These are phyloP conservation scores for Beauveria australis DNA, from an alignment of 2,329 filamentous ascomycete genomes.

Conservation along the genomic window DNA sequence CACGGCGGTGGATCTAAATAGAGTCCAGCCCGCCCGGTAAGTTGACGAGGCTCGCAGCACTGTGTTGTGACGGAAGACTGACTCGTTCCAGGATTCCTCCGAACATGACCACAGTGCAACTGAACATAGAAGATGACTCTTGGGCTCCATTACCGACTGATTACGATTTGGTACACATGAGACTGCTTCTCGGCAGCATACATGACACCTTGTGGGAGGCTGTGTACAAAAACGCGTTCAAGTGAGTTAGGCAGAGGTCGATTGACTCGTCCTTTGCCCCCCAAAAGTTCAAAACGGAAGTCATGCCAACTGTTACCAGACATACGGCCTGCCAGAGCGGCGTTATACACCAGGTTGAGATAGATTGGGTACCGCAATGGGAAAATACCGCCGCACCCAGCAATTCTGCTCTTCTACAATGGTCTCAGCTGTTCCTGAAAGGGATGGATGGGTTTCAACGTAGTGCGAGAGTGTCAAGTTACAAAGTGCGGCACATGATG, in stretches of 20 bases:
- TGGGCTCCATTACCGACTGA: constrained; percentile 47
- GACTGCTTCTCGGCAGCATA: constrained; percentile 72
- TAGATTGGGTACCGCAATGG: constrained; percentile 71
- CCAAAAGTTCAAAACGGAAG: not conserved
- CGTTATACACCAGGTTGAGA: constrained; percentile 78
- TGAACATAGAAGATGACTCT: constrained; percentile 63
- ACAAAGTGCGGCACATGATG: constrained; percentile 49
- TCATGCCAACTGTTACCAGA: constrained; percentile 32
- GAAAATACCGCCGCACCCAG: constrained; percentile 55
- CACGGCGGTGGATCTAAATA: constrained; percentile 31
- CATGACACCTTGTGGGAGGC: constrained; percentile 57
- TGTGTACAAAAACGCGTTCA: constrained; percentile 62
- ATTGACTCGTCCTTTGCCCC: not conserved
- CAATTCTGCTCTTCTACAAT: constrained; percentile 54
- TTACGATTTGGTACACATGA: constrained; percentile 78
- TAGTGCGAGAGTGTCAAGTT: constrained; percentile 51
- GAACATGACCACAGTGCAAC: constrained; percentile 46
- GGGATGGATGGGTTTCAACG: constrained; percentile 59
- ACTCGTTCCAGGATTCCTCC: constrained; percentile 52
- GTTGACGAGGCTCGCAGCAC: not conserved
- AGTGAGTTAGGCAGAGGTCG: constrained; percentile 28
- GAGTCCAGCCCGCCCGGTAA: constrained; percentile 30
- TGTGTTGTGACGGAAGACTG: constrained; percentile 9
- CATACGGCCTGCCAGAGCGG: constrained; percentile 65
- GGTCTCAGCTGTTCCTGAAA: constrained; percentile 60